Percentiles rank a stretch among this genome's conserved stretches.
These are phyloP conservation scores for Fusarium marasasianum DNA, from an alignment of 2,329 filamentous ascomycete species.

Conservation along the genomic window DNA sequence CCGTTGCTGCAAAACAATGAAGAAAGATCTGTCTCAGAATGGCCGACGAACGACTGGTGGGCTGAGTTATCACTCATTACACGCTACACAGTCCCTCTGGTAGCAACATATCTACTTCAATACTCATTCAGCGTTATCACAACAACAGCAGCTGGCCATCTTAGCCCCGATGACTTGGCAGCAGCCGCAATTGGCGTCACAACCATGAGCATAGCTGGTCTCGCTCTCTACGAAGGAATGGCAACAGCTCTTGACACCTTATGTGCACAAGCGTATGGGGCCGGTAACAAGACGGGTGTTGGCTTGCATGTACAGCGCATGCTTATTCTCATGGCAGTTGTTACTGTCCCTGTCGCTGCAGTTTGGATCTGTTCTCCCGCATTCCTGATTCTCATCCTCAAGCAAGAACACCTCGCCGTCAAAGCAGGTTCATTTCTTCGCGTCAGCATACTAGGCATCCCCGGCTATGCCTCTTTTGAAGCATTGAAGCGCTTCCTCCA, in stretches of 20 bases:
- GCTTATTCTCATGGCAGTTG: conserved; percentile 58
- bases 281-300: conserved; percentile 57
- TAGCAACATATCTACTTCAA: conserved; percentile 63
- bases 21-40: background rate
- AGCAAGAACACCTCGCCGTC: conserved; percentile 57
- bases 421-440: conserved; percentile 60
- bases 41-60: background rate
- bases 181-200: conserved; percentile 62
- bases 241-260: conserved; percentile 42
- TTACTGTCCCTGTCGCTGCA: conserved; percentile 57
- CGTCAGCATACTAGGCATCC: conserved; percentile 59
- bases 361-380: conserved; percentile 60
- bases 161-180: conserved; percentile 61
- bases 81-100: conserved; percentile 54
- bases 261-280: conserved; percentile 39
- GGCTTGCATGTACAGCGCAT: conserved; percentile 64
- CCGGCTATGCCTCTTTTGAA: conserved; percentile 64
- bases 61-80: conserved; percentile 30
- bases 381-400: conserved; percentile 57
- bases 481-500: conserved; percentile 64
- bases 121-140: conserved; percentile 63
- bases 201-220: conserved; percentile 63
- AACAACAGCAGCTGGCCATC: conserved; percentile 61
- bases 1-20: conserved; percentile 18
- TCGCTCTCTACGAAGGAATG: conserved; percentile 51